phyloP scores from a whole-genome alignment of 495 filamentous ascomycete genomes.

The Rhypophila decipiens region DNA sequence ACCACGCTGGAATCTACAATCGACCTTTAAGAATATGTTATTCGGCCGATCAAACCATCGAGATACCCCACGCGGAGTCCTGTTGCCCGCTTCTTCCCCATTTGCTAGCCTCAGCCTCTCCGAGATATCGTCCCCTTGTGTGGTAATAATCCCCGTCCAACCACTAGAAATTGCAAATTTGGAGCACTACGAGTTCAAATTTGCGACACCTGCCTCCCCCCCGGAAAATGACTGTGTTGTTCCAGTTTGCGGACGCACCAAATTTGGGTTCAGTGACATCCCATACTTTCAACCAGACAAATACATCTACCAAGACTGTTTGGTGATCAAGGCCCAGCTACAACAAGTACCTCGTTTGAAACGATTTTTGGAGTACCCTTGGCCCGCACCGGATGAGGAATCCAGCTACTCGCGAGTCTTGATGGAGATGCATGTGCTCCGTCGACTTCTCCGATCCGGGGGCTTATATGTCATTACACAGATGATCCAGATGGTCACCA shows the following conservation, averaged over 20 bases:
- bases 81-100: conserved; percentile 9
- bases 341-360: too few species aligned
- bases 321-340: conserved; percentile 1
- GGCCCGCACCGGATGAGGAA: too few species aligned
- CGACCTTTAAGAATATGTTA: too few species aligned
- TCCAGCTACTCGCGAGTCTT: too few species aligned
- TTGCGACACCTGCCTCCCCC: too few species aligned
- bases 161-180: conserved; percentile 13
- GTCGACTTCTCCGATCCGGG: too few species aligned
- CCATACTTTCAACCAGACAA: too few species aligned
- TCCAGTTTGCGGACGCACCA: background rate
- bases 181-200: conserved; percentile 13
- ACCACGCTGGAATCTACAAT: too few species aligned
- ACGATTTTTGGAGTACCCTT: too few species aligned
- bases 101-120: conserved; percentile 13
- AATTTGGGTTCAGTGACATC: background rate
- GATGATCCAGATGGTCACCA: too few species aligned
- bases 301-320: background rate
- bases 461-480: too few species aligned
- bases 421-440: too few species aligned
- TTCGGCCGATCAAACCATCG: conserved; percentile 15
- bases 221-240: background rate
- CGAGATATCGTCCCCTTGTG: conserved; percentile 13
- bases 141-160: conserved; percentile 14
- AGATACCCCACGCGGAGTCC: conserved; percentile 14